Evolutionary conservation across 306 rosid genomes (phyloP).

Genomic region (Dryas drummondii): DNA sequence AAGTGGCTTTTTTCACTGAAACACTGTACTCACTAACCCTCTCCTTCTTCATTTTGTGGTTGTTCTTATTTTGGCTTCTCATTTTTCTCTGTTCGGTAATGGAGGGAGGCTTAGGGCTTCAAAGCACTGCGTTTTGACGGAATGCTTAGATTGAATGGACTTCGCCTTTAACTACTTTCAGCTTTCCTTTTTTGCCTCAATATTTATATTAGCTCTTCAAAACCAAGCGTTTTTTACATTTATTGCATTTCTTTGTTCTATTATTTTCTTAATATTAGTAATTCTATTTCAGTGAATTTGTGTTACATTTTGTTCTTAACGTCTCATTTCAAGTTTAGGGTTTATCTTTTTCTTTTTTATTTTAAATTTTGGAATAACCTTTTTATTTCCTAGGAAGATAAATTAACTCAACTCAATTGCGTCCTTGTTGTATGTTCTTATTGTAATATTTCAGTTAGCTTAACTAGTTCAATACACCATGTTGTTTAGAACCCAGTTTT

Average conservation of each 20-base stretch:
- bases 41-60: constrained; percentile 4
- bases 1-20: not conserved
- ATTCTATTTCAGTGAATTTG: not conserved
- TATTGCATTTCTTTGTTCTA: not conserved
- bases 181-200: not conserved
- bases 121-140: not conserved
- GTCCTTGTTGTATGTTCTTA: not conserved
- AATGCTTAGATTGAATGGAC: constrained; percentile 19
- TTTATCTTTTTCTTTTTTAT: not conserved
- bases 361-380: too few species aligned
- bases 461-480: not conserved
- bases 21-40: not conserved
- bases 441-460: not conserved
- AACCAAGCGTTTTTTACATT: not conserved
- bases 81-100: not conserved
- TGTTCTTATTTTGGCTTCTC: not conserved
- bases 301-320: not conserved
- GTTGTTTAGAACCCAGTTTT: not conserved
- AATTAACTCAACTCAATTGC: not conserved
- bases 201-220: constrained; percentile 2
- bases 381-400: too few species aligned
- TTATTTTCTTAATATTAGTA: not conserved
- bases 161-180: not conserved
- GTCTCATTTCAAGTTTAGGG: not conserved
- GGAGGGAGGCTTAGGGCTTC: constrained; percentile 14